These are phyloP conservation scores for Penicillium riverlandense DNA, from an alignment of 495 filamentous ascomycete genomes.

Conservation along the genomic window DNA sequence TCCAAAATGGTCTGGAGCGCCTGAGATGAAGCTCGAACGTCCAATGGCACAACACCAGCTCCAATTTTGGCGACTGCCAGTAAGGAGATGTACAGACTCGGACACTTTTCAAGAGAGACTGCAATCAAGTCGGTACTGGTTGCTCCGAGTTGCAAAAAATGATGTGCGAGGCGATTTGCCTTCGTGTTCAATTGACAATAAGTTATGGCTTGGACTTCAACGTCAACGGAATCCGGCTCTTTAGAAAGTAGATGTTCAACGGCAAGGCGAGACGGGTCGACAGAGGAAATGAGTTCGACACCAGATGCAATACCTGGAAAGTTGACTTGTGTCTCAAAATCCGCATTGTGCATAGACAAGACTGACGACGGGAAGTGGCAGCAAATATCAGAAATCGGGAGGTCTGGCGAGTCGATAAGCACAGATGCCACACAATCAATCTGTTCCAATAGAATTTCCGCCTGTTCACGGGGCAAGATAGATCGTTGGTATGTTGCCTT, in stretches of 20 bases:
- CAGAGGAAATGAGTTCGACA: conserved; percentile 44
- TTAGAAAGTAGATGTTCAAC: conserved; percentile 51
- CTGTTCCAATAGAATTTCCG: conserved; percentile 47
- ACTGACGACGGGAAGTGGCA: conserved; percentile 21
- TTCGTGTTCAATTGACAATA: conserved; percentile 55
- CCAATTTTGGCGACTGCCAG: conserved; percentile 66
- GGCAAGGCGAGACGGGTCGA: conserved; percentile 47
- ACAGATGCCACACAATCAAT: conserved; percentile 43
- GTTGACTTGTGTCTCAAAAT: conserved; percentile 7
- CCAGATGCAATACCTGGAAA: conserved; percentile 33
- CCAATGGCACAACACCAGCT: conserved; percentile 65
- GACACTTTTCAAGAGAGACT: conserved; percentile 64
- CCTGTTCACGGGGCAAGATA: conserved; percentile 40
- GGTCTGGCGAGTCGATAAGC: conserved; percentile 34
- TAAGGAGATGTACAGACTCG: conserved; percentile 60
- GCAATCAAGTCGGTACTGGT: conserved; percentile 49
- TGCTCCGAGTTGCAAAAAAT: conserved; percentile 40
- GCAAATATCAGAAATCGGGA: conserved; percentile 25
- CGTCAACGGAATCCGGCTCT: conserved; percentile 7
- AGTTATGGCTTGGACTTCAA: conserved; percentile 37
- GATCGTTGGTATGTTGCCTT: conserved; percentile 47
- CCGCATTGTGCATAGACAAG: conserved; percentile 50
- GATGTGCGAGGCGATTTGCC: conserved; percentile 58
- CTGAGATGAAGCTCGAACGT: conserved; percentile 52
- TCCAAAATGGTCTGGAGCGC: conserved; percentile 48